These are phyloP conservation scores for Hamigera avellanea DNA, from an alignment of 495 filamentous ascomycete genomes.

Conservation along the genomic window DNA sequence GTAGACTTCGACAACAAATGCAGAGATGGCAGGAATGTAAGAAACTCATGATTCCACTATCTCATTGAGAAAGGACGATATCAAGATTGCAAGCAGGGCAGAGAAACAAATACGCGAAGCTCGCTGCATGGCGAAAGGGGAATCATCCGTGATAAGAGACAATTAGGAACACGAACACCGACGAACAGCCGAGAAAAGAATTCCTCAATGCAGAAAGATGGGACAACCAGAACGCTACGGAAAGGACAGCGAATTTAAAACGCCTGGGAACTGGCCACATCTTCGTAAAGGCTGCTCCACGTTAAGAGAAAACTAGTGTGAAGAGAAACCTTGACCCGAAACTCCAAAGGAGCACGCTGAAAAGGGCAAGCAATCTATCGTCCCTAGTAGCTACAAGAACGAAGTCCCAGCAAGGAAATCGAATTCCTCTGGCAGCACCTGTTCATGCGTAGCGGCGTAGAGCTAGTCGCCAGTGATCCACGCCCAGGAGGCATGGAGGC, in stretches of 20 bases:
- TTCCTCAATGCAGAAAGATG: not conserved
- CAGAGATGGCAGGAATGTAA: no score
- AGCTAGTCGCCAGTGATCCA: no score
- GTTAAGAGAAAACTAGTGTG: constrained; percentile 4
- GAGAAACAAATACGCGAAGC: constrained; percentile 5
- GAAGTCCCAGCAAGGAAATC: constrained; percentile 5
- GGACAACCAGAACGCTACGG: constrained; percentile 2
- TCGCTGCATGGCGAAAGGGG: constrained; percentile 14
- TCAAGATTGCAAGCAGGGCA: constrained; percentile 1
- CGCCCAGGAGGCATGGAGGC: no score
- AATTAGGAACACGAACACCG: constrained; percentile 6
- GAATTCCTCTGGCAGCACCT: not conserved
- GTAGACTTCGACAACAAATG: no score
- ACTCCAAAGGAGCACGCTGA: constrained; percentile 11
- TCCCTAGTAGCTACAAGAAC: constrained; percentile 13
- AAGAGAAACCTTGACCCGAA: constrained; percentile 8
- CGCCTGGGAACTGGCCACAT: constrained; percentile 3
- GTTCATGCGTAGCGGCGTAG: no score
- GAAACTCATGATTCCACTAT: not conserved
- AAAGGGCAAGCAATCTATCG: constrained; percentile 8
- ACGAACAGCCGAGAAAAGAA: constrained; percentile 2
- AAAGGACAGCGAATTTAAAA: constrained; percentile 3
- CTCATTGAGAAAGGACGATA: not conserved
- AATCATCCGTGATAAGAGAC: constrained; percentile 19
- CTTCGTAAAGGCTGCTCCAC: constrained; percentile 1